A percentile compares a stretch with the other conserved stretches of the same genome.
Conservation (phyloP, 345 rosid genomes). For the Pugionium cornutum region DNA sequence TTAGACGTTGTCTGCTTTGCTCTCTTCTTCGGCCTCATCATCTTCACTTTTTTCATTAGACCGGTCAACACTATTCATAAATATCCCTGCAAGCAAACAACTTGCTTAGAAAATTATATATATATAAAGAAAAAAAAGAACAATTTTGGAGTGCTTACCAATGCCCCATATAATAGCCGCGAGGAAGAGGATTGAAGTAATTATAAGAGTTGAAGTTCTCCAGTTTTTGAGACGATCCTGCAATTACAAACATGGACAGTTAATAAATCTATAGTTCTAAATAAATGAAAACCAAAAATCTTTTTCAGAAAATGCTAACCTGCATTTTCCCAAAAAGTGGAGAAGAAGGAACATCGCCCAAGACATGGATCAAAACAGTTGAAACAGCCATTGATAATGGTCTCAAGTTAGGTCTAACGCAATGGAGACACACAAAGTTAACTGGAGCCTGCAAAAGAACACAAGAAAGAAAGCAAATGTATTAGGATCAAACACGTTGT, state of each 20-base stretch:
- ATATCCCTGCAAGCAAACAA: constrained; percentile 56
- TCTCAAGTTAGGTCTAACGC: constrained; percentile 87
- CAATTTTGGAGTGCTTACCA: constrained; percentile 47
- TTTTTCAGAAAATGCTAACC: constrained; percentile 44
- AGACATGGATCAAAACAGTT: constrained; percentile 85
- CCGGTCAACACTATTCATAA: constrained; percentile 61
- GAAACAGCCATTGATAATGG: constrained; percentile 94
- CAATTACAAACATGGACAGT: constrained; percentile 1
- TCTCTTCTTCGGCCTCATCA: constrained; percentile 20
- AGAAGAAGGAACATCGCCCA: constrained; percentile 98
- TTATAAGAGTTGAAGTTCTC: constrained; percentile 78
- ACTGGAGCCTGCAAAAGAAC: constrained; percentile 72
- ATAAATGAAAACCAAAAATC: not conserved
- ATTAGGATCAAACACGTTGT: not conserved
- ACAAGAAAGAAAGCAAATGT: constrained; percentile 7
- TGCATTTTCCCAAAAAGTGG: constrained; percentile 93
- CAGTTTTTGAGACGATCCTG: constrained; percentile 75
- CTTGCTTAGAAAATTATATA: not conserved
- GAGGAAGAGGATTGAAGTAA: constrained; percentile 73
- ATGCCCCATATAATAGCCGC: constrained; percentile 80
- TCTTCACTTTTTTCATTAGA: constrained; percentile 52
- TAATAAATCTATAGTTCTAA: not conserved
- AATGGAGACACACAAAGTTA: constrained; percentile 88
- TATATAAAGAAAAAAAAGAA: not conserved
- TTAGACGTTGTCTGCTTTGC: constrained; percentile 22